Evolutionary conservation across 2,329 filamentous ascomycete species (phyloP), one percentile per base, ranked within the genome.

Genomic region (Aspergillus sp.): DNA sequence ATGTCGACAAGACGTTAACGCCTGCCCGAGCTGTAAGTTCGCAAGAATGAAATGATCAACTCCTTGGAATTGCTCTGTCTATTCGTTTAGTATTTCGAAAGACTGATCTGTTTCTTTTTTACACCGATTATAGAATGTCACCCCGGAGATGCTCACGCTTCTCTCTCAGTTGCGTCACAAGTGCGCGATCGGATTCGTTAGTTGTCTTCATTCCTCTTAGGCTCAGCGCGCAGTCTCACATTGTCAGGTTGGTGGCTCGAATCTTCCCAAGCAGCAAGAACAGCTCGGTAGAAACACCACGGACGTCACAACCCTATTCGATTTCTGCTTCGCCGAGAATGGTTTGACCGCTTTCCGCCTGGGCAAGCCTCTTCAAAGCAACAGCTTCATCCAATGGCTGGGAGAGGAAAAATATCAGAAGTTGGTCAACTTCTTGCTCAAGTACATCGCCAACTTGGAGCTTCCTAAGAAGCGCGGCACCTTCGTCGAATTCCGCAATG

Each of bases 261-360:
- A 98, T 83, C 86, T 97, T 64, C 81, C 78, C 76, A 98, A 99
- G 83, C 95, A 98, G 80, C 92, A 98, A 79, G 95, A 98, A 79
- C 94, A 98, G 81, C 86, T 98, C 63, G 92, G 92, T 75, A 84
- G 86, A 4, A 76, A 85, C 25, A 80, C 84, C 60, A 84, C 89
- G 68, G 76, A 82, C 69, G 94, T 98, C 63, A 92, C 88, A 55
- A 83, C 87, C 63, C 88, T 98, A 72, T 99, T 99, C 83, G 95
- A 99, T 83, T 99, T 91, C 82, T 95, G 90, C 86, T 99, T 99
- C 82, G 84, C 92, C 61, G 95, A 99, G 82, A 99, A 99, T 80
- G 95, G 95, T 10, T 87, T 99, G 68, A 96, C 91, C 1, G 95
- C 94, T 47, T 96, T 85, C 84, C 92, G 92, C 73, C 80, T 93